phyloP scores from a whole-genome alignment of 2,329 filamentous ascomycete species.

The Alternaria gansuensis region DNA sequence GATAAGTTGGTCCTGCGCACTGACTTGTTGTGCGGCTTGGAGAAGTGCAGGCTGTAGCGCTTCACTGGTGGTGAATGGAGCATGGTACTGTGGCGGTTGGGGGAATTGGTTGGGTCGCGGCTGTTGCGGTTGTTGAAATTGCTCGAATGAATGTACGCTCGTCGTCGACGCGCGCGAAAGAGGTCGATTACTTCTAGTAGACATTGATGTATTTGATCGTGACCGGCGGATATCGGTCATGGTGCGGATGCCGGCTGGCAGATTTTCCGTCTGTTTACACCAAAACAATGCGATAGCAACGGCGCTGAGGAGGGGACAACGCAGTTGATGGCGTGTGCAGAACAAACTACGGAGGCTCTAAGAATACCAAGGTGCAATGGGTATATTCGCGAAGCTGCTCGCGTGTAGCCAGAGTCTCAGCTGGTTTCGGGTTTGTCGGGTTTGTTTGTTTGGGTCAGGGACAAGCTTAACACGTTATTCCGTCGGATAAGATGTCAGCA shows the following conservation, averaged over 20 bases:
- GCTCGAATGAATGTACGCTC: conserved; percentile 56
- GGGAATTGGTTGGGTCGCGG: conserved; percentile 26
- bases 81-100: conserved; percentile 41
- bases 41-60: conserved; percentile 46
- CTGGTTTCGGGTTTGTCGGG: conserved; percentile 14
- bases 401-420: conserved; percentile 11
- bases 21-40: conserved; percentile 50
- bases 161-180: conserved; percentile 60
- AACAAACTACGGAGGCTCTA: neutral
- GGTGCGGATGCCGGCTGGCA: conserved; percentile 31
- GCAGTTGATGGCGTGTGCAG: conserved; percentile 1
- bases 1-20: conserved; percentile 46
- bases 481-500: conserved; percentile 16
- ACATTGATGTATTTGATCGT: conserved; percentile 58
- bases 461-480: conserved; percentile 23
- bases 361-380: conserved; percentile 1
- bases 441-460: conserved; percentile 32
- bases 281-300: conserved; percentile 44
- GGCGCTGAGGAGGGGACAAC: conserved; percentile 15
- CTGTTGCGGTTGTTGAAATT: conserved; percentile 40
- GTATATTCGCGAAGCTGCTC: conserved; percentile 5
- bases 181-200: conserved; percentile 56
- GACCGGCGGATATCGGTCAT: conserved; percentile 56
- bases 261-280: conserved; percentile 44
- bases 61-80: conserved; percentile 39